A percentile compares a stretch with the other conserved stretches of the same genome.
These are phyloP conservation scores for Oryza punctata DNA, from an alignment of 176 grass and related monocot species.

Conservation along the genomic window DNA sequence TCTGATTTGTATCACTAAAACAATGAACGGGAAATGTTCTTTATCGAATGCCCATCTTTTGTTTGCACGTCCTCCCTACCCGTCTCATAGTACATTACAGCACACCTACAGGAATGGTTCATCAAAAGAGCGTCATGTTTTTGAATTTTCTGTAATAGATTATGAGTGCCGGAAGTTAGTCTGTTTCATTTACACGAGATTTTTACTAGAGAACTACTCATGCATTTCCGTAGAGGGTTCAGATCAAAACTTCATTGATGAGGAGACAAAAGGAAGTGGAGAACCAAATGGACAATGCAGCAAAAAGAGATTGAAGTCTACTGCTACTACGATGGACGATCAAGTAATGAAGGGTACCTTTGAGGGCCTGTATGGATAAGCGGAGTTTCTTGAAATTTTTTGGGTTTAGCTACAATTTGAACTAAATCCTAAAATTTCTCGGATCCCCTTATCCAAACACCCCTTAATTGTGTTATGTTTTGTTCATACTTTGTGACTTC, in stretches of 20 bases:
- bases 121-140: background rate
- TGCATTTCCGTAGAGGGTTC: conserved; percentile 76
- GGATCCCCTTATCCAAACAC: background rate
- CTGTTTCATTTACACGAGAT: conserved; percentile 44
- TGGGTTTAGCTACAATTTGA: background rate
- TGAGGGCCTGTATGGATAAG: background rate
- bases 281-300: conserved; percentile 32
- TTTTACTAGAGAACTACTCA: conserved; percentile 56
- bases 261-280: conserved; percentile 38
- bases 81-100: background rate
- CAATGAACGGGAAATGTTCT: background rate
- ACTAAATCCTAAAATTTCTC: background rate
- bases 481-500: background rate
- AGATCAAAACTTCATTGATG: conserved; percentile 79
- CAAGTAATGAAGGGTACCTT: conserved; percentile 45
- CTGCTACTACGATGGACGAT: conserved; percentile 31
- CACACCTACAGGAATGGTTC: background rate
- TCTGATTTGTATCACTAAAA: background rate
- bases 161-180: conserved; percentile 30
- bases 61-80: background rate
- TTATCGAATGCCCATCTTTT: background rate
- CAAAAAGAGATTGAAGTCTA: conserved; percentile 43
- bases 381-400: background rate
- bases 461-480: background rate
- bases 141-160: background rate